These are phyloP conservation scores for Lagenidium sp. DNA, from an alignment of 352 stramenopile genomes.

Conservation along the genomic window DNA sequence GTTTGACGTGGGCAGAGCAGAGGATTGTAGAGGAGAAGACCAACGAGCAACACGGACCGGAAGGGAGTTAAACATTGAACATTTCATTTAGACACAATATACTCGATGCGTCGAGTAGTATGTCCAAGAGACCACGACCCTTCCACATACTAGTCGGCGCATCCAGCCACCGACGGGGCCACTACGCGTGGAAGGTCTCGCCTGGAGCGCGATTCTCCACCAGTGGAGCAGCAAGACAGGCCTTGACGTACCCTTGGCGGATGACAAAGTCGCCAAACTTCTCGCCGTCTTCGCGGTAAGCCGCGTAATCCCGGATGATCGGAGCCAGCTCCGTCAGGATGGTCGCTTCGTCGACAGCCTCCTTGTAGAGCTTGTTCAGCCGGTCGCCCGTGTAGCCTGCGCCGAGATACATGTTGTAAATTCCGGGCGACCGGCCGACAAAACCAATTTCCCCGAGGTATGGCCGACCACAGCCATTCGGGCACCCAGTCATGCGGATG, in stretches of 20 bases:
- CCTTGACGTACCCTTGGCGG: constrained; percentile 58
- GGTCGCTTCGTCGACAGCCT: constrained; percentile 64
- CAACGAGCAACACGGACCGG: too few relatives aligned
- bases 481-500: constrained; percentile 97
- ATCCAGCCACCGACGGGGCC: too few relatives aligned
- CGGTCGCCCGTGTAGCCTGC: constrained; percentile 68
- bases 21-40: too few relatives aligned
- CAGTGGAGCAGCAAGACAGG: constrained; percentile 47
- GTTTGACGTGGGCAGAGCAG: too few relatives aligned
- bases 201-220: constrained; percentile 52
- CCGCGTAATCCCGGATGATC: constrained; percentile 73
- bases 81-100: too few relatives aligned
- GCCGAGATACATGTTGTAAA: constrained; percentile 97
- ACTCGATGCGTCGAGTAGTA: too few relatives aligned
- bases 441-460: constrained; percentile 98
- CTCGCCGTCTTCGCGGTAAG: constrained; percentile 49
- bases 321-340: constrained; percentile 62
- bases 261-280: constrained; percentile 85
- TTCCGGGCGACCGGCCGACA: constrained; percentile 93
- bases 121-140: too few relatives aligned
- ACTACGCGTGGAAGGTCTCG: constrained; percentile 63
- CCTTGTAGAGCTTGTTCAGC: constrained; percentile 81
- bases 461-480: constrained; percentile 95
- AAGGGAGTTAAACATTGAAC: too few relatives aligned
- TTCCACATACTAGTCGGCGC: too few relatives aligned